These are phyloP conservation scores for Gymnopilus dilepis DNA, from an alignment of 768 basidiomycete genomes.

Conservation along the genomic window DNA sequence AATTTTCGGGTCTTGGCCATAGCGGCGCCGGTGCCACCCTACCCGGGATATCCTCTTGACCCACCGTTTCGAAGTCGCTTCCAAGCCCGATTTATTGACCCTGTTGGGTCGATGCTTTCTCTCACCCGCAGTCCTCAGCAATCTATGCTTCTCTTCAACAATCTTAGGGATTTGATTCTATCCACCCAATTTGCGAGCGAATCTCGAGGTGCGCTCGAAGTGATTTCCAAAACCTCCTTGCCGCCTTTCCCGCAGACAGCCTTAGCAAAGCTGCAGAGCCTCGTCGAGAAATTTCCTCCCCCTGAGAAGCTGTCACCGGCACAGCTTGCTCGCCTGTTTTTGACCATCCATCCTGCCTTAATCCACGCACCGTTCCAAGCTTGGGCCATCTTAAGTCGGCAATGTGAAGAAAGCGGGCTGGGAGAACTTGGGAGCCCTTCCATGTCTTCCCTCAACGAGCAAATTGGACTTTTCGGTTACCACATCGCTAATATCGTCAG, in stretches of 20 bases:
- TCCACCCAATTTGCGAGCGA: constrained; percentile 70
- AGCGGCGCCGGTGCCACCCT: constrained; percentile 71
- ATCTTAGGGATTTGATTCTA: constrained; percentile 60
- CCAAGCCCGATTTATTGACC: constrained; percentile 71
- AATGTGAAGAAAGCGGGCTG: constrained; percentile 57
- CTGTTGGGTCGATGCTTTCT: constrained; percentile 55
- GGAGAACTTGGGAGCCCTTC: constrained; percentile 57
- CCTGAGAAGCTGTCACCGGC: constrained; percentile 43
- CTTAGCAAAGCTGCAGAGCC: constrained; percentile 50
- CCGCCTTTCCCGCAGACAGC: constrained; percentile 72
- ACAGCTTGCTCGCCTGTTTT: constrained; percentile 58
- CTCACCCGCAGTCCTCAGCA: constrained; percentile 33
- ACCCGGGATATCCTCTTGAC: constrained; percentile 68
- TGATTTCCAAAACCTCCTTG: constrained; percentile 55
- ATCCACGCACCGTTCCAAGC: constrained; percentile 61
- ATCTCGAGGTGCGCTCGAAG: constrained; percentile 56
- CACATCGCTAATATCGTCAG: constrained; percentile 45
- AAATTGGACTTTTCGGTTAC: constrained; percentile 60
- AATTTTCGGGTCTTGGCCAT: constrained; percentile 74
- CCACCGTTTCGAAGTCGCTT: constrained; percentile 74
- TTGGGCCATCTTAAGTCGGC: constrained; percentile 64
- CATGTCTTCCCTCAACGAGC: constrained; percentile 43
- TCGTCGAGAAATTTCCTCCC: constrained; percentile 56
- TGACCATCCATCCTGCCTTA: constrained; percentile 65
- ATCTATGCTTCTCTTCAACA: constrained; percentile 40